Conservation (phyloP, 805 yeast species). For the Cyberlindnera subsufficiens region DNA sequence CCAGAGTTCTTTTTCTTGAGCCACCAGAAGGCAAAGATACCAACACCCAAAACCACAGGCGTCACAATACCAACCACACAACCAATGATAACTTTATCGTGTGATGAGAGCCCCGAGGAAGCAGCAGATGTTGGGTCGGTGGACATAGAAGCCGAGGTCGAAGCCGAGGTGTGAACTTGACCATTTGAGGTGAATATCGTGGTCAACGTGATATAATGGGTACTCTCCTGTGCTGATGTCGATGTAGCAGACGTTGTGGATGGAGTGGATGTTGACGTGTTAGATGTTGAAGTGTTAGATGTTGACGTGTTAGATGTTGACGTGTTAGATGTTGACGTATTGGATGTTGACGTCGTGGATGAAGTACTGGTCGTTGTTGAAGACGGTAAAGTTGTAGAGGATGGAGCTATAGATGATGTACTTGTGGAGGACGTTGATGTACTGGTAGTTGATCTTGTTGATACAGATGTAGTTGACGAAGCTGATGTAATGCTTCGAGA, state of each 20-base stretch:
- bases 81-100: conserved; percentile 55
- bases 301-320: conserved; percentile 6
- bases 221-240: conserved; percentile 5
- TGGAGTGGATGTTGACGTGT: conserved; percentile 7
- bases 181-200: conserved; percentile 14
- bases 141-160: conserved; percentile 15
- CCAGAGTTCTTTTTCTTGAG: conserved; percentile 11
- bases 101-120: conserved; percentile 38
- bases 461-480: conserved; percentile 4
- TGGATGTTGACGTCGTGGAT: conserved; percentile 7
- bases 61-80: conserved; percentile 70
- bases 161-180: conserved; percentile 6
- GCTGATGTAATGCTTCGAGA: background rate
- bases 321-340: conserved; percentile 9
- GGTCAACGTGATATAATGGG: conserved; percentile 13
- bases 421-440: conserved; percentile 4
- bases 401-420: conserved; percentile 3
- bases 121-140: conserved; percentile 15
- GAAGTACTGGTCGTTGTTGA: conserved; percentile 2
- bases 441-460: conserved; percentile 1
- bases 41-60: conserved; percentile 36
- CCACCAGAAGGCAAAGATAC: conserved; percentile 12
- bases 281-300: conserved; percentile 5
- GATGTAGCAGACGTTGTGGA: conserved; percentile 2
- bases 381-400: conserved; percentile 6